Base-by-base conservation (phyloP, 208 protist species). In the Trypanosoma avium region DNA sequence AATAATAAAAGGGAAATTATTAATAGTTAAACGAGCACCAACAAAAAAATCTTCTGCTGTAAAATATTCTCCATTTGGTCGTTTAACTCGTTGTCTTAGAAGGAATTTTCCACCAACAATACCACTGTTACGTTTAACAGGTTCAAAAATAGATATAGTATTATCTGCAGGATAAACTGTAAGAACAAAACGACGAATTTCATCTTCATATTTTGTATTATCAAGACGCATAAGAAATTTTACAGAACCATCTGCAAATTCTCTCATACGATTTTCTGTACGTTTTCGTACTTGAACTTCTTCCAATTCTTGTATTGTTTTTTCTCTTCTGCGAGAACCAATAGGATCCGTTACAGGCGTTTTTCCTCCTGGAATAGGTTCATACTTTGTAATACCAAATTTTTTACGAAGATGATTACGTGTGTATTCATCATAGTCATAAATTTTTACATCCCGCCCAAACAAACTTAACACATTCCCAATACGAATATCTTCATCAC, bases 381-480 rank as follows among this genome's bases (percentile, higher is more conserved):
- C 52, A 70, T 93, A 83, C 36, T 69, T 70, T 27, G 70, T 84
- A 54, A 94, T 72, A 30, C 85, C 88, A 53, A 82, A 90, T 6
- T 61, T 73, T 43, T 85, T 80, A 12, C 63, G 57, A 56, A 97
- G 84, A 77, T 97, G 94, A 42, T 95, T 70, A 38, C 76, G 76
- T 1, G 97, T 99, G 70, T 84, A 98, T 36, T 79, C 73, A 83
- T 99, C 95, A 82, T 97, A 98, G 80, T 93, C 95, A 73, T 97
- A 90, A 40, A 98, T 90, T 50, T 82, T 73, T 45, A 98, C 80
- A 33, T 70, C 63, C 52, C 89, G 85, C 22, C 92, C 93, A 75
- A 84, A 98, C 13, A 98, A 77, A 59, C 84, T 81, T 32, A 99
- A 73, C 40, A 82, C 65, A 32, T 88, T 92, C 30, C 97, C 97